Percentiles rank a stretch among this genome's conserved stretches.
Conservation (phyloP, 371 early-diverging fungal genomes). For the Lichtheimia ramosa region DNA sequence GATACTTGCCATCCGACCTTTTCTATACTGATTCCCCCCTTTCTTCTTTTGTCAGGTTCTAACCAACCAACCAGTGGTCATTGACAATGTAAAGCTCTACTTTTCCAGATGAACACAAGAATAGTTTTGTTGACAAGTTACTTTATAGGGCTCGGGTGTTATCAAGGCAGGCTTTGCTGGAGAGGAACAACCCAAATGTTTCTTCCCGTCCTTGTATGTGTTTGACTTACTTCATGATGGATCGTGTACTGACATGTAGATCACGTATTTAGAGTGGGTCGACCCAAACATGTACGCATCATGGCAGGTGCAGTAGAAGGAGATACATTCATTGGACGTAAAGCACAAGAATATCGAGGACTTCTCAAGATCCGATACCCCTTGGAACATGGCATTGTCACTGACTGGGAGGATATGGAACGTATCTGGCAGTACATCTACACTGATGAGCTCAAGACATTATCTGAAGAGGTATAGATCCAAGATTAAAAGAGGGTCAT, state of each 20-base stretch:
- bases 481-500: not conserved
- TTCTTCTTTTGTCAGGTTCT: conserved; percentile 55
- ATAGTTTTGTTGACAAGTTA: not conserved
- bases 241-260: not conserved
- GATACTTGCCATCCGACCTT: not conserved
- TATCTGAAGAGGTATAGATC: conserved; percentile 85
- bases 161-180: conserved; percentile 98
- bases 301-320: conserved; percentile 98
- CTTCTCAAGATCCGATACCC: conserved; percentile 91
- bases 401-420: conserved; percentile 98
- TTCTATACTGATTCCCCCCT: not conserved
- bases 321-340: conserved; percentile 90
- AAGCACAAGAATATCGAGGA: conserved; percentile 93
- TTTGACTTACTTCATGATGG: not conserved
- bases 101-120: not conserved
- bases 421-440: conserved; percentile 95
- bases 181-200: conserved; percentile 91
- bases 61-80: conserved; percentile 89
- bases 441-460: conserved; percentile 88
- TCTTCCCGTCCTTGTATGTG: conserved; percentile 76
- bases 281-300: conserved; percentile 92
- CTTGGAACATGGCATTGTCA: conserved; percentile 94
- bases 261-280: conserved; percentile 65
- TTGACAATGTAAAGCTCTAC: conserved; percentile 60
- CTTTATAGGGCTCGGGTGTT: conserved; percentile 82